A percentile compares a stretch with the other conserved stretches of the same genome.
phyloP scores from a whole-genome alignment of 495 filamentous ascomycete genomes.

The Bathelium albidoporum region DNA sequence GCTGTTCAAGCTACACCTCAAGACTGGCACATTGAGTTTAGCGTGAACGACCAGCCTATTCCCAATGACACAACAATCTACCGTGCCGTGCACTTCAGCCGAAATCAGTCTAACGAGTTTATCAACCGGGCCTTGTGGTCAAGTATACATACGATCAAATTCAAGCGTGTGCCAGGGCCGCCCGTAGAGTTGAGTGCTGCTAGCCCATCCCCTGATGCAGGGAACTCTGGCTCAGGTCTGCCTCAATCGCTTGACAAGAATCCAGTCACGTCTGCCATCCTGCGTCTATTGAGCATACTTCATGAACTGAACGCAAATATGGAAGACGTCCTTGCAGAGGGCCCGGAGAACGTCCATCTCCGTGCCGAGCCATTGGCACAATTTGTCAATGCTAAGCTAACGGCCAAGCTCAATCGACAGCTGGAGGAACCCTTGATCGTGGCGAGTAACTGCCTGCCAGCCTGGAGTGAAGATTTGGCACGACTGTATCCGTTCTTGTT shows the following conservation, averaged over 20 bases:
- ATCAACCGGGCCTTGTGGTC: slow-evolving; percentile 75
- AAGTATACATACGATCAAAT: slow-evolving; percentile 81
- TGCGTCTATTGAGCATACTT: slow-evolving; percentile 79
- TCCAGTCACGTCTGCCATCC: slow-evolving; percentile 71
- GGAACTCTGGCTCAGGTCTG: slow-evolving; percentile 46
- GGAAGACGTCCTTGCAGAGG: slow-evolving; percentile 90
- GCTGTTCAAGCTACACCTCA: slow-evolving; percentile 69
- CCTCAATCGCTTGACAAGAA: slow-evolving; percentile 80
- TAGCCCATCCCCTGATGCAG: slow-evolving; percentile 35
- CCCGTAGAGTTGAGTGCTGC: slow-evolving; percentile 65
- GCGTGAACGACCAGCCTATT: slow-evolving; percentile 70
- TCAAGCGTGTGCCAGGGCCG: slow-evolving; percentile 75
- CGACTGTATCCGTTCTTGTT: slow-evolving; percentile 97
- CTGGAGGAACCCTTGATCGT: slow-evolving; percentile 98
- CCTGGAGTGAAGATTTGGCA: slow-evolving; percentile 95
- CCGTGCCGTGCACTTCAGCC: slow-evolving; percentile 74
- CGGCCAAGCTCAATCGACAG: slow-evolving; percentile 96
- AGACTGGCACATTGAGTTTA: slow-evolving; percentile 98
- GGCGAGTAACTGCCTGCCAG: slow-evolving; percentile 90
- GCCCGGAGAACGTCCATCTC: slow-evolving; percentile 57
- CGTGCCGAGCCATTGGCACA: slow-evolving; percentile 82
- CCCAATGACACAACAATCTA: slow-evolving; percentile 93
- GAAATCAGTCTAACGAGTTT: slow-evolving; percentile 54
- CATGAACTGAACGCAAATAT: slow-evolving; percentile 92
- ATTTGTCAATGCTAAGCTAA: slow-evolving; percentile 98